A percentile compares a stretch with the other conserved stretches of the same genome.
These are phyloP conservation scores for Blastocystis sp. DNA, from an alignment of 352 stramenopile species.

Conservation along the genomic window DNA sequence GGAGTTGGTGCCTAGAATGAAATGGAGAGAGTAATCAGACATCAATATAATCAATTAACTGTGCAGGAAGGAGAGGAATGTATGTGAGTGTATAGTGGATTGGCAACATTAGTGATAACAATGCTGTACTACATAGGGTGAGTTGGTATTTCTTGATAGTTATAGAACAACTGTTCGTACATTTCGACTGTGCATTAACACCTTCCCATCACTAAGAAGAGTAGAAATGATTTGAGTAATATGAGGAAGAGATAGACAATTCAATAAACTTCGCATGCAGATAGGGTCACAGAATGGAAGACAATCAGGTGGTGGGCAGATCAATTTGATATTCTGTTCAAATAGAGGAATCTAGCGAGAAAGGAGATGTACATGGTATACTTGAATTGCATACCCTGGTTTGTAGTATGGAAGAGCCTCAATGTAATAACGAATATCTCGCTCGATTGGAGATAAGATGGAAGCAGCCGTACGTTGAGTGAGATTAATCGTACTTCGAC, in stretches of 20 bases:
- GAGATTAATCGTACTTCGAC: background rate
- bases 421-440: constrained; percentile 42
- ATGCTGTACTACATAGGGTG: constrained; percentile 12
- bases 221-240: background rate
- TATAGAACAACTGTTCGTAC: background rate
- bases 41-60: constrained; percentile 53
- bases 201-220: constrained; percentile 18
- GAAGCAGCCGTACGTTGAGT: background rate
- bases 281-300: constrained; percentile 48
- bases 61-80: constrained; percentile 30
- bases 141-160: constrained; percentile 44
- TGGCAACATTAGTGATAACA: background rate
- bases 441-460: constrained; percentile 7
- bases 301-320: background rate
- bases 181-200: constrained; percentile 46
- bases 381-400: background rate
- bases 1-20: constrained; percentile 36
- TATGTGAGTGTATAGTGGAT: constrained; percentile 44
- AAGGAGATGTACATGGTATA: background rate
- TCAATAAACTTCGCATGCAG: constrained; percentile 1
- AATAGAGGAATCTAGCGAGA: background rate
- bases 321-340: background rate
- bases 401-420: background rate
- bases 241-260: constrained; percentile 16
- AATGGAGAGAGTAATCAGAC: background rate